These are phyloP conservation scores for Ogataea methanolica DNA, from an alignment of 805 yeast species.

Conservation along the genomic window DNA sequence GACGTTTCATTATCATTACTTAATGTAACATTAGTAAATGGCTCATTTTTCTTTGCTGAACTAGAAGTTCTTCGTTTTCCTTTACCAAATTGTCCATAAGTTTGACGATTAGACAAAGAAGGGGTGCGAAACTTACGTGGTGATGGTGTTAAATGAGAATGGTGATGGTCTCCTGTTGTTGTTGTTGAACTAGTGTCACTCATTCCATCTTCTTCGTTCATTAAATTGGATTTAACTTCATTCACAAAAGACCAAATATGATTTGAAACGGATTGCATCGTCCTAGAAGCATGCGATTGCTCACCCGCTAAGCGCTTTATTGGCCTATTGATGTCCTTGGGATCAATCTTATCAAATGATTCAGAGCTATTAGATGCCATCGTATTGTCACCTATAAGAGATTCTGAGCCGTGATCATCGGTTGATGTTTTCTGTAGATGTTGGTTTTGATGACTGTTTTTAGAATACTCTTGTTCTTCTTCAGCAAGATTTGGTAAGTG, in stretches of 20 bases:
- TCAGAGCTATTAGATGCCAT: slow-evolving; percentile 11
- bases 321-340: slow-evolving; percentile 22
- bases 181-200: neutral
- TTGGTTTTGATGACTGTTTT: neutral
- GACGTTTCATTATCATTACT: slow-evolving; percentile 2
- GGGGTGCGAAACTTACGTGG: slow-evolving; percentile 19
- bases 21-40: slow-evolving; percentile 10
- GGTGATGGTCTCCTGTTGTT: too few relatives aligned
- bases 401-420: neutral
- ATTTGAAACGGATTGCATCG: slow-evolving; percentile 33
- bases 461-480: slow-evolving; percentile 4
- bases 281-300: slow-evolving; percentile 4
- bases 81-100: slow-evolving; percentile 23
- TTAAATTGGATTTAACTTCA: slow-evolving; percentile 37
- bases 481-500: slow-evolving; percentile 30
- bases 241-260: slow-evolving; percentile 49
- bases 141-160: neutral
- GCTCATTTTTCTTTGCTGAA: slow-evolving; percentile 5
- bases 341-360: slow-evolving; percentile 11
- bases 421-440: neutral
- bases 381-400: neutral
- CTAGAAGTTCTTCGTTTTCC: slow-evolving; percentile 11
- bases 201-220: slow-evolving; percentile 14
- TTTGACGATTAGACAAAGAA: slow-evolving; percentile 26
- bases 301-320: slow-evolving; percentile 19